phyloP scores from a whole-genome alignment of 2,329 filamentous ascomycete genomes.

The Colletotrichum sublineola region DNA sequence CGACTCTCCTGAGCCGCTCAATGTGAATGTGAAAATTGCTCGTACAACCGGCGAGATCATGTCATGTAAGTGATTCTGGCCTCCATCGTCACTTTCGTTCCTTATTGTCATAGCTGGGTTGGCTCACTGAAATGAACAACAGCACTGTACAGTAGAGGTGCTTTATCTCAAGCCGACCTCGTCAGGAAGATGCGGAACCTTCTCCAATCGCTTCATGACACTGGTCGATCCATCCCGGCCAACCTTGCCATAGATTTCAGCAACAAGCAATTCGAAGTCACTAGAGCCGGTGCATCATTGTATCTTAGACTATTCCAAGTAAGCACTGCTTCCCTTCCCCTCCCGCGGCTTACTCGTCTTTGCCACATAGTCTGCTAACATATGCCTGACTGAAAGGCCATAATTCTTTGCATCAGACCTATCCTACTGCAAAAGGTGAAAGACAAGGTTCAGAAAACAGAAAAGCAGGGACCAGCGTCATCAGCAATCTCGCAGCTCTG shows the following conservation, averaged over 20 bases:
- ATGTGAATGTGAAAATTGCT: conserved; percentile 48
- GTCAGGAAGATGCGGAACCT: conserved; percentile 46
- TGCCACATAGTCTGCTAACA: not conserved
- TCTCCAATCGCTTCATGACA: conserved; percentile 44
- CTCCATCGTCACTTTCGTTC: fast-evolving
- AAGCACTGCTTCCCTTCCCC: not conserved
- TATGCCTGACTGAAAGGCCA: conserved; percentile 43
- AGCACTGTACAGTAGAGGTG: conserved; percentile 47
- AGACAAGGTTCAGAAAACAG: conserved; percentile 46
- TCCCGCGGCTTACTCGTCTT: not conserved
- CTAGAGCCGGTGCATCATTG: conserved; percentile 47
- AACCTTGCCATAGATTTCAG: conserved; percentile 45
- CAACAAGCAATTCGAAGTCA: conserved; percentile 42
- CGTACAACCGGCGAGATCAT: conserved; percentile 48
- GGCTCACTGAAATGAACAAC: not conserved
- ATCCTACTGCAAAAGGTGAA: conserved; percentile 49
- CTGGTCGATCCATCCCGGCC: conserved; percentile 46
- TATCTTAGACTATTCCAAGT: conserved; percentile 49
- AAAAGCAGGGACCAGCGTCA: conserved; percentile 43
- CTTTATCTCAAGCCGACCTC: conserved; percentile 46
- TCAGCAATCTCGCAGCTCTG: conserved; percentile 43
- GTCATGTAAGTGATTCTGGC: conserved; percentile 42
- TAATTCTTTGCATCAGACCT: conserved; percentile 48
- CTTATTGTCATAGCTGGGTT: not conserved
- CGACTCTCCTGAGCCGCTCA: conserved; percentile 45